These are phyloP conservation scores for Extremus antarcticus DNA, from an alignment of 495 filamentous ascomycete species.

Conservation along the genomic window DNA sequence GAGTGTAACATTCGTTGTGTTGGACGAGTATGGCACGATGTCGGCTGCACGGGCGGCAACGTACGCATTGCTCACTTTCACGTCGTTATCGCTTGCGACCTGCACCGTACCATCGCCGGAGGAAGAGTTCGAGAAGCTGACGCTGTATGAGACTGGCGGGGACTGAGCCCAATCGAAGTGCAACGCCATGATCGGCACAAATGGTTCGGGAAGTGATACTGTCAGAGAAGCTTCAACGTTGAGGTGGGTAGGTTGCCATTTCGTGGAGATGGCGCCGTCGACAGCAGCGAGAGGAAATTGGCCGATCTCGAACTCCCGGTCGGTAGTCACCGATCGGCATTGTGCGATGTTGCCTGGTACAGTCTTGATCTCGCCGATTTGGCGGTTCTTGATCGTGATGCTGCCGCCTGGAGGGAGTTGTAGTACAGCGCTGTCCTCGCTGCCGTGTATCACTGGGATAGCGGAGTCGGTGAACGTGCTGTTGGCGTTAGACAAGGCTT, in stretches of 20 bases:
- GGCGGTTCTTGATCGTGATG: conserved; percentile 50
- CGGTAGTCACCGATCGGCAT: conserved; percentile 47
- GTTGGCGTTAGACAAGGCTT: conserved; percentile 23
- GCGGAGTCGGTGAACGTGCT: conserved; percentile 37
- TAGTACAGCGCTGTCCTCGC: conserved; percentile 26
- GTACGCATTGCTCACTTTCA: conserved; percentile 24
- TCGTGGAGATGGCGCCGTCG: conserved; percentile 58
- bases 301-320: conserved; percentile 44
- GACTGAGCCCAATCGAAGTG: conserved; percentile 57
- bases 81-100: conserved; percentile 14
- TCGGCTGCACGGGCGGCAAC: conserved; percentile 14
- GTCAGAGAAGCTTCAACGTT: conserved; percentile 38
- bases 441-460: conserved; percentile 40
- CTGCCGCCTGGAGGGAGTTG: conserved; percentile 40
- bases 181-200: conserved; percentile 40
- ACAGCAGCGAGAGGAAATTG: conserved; percentile 64
- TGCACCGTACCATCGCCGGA: conserved; percentile 27
- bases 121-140: conserved; percentile 37
- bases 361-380: conserved; percentile 33
- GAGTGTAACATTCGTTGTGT: conserved; percentile 32
- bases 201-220: conserved; percentile 28
- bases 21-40: conserved; percentile 29
- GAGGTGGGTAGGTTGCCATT: conserved; percentile 55
- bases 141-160: conserved; percentile 46
- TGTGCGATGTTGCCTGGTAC: conserved; percentile 54